Evolutionary conservation across 1,284 basidiomycete species (phyloP), one percentile per base, ranked within the genome.

Genomic region (Laetiporus sulphureus): DNA sequence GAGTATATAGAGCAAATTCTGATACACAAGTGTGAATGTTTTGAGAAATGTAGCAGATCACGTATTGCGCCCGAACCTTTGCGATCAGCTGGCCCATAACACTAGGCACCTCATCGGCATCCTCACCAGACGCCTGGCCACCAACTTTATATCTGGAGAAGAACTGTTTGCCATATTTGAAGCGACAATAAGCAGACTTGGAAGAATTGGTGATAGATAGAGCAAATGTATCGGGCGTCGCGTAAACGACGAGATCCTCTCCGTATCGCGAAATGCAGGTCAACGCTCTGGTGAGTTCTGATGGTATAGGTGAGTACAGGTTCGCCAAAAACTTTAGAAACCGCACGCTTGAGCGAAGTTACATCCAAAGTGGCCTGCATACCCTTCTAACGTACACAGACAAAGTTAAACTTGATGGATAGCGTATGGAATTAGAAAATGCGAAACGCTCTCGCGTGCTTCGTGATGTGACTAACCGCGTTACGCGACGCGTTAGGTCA

Each of bases 151-250:
- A 90, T 43, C 69, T 75, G 25, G 73, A 75, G 56, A 91, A 91
- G 63, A 86, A 89, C 36, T 71, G 65, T 38, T 64, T 72, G 4
- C 67, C 66, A 52, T 82, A 87, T 55, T 75, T 78, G 66, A 90
- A 83, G n/a, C 82, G 75, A 59, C 79, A 82, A 53, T 84, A 90
- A 7, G 87, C 86, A 21, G 87, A 84, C 54, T 81, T 75, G 5
- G 86, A 79, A 1, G 79, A 77, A 58, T 88, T 90, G 19, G 83
- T 85, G 2, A 80, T 66, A 34, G 82, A 84, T 22, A 91, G 57
- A 7, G 79, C 71, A 19, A 90, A 58, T 19, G 64, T 63, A 23
- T 83, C 77, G 1, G 68, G 56, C 7, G 75, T 74, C 5, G 80
- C 83, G 47, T 79, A 72, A 33, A 91, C 71, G 23, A 74, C 70